A percentile compares a stretch with the other conserved stretches of the same genome.
Conservation (phyloP, 352 stramenopile species). For the Pythium volutum region DNA sequence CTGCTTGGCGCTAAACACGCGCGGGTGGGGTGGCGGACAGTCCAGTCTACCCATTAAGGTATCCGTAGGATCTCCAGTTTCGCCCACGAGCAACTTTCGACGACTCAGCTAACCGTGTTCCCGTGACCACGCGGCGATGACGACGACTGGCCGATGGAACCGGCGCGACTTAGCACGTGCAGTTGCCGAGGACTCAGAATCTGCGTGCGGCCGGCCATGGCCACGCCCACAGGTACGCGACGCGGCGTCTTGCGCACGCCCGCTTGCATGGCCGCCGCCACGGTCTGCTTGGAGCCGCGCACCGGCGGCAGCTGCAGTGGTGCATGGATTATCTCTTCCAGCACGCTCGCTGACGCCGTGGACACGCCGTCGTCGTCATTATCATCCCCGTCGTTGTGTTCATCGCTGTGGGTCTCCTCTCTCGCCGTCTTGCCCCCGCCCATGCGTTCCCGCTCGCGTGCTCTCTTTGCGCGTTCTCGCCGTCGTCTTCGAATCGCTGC, state of each 20-base stretch:
- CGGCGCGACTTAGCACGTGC: conserved; percentile 16
- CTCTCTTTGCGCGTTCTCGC: conserved; percentile 6
- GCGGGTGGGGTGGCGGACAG: no score
- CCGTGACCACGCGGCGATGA: no score
- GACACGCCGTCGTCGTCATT: not conserved
- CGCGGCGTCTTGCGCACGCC: conserved; percentile 28
- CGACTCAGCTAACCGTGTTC: no score
- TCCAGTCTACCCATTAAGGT: no score
- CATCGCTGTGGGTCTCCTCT: not conserved
- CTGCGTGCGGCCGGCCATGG: conserved; percentile 26
- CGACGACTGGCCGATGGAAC: not conserved
- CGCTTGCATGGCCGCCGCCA: not conserved
- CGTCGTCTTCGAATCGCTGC: not conserved
- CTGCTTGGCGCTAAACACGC: no score
- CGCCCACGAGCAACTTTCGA: no score
- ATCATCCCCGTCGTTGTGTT: not conserved
- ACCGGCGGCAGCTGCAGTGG: conserved; percentile 20
- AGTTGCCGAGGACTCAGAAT: conserved; percentile 31
- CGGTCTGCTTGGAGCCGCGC: not conserved
- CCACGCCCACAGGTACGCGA: conserved; percentile 21
- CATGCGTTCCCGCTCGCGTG: not conserved
- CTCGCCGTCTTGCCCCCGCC: not conserved
- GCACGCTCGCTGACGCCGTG: conserved; percentile 7
- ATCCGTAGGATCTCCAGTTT: no score
- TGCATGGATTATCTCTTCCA: conserved; percentile 23